A percentile compares a stretch with the other conserved stretches of the same genome.
Evolutionary conservation across 2,329 filamentous ascomycete species (phyloP).

Genomic region (Thielaviopsis populi): DNA sequence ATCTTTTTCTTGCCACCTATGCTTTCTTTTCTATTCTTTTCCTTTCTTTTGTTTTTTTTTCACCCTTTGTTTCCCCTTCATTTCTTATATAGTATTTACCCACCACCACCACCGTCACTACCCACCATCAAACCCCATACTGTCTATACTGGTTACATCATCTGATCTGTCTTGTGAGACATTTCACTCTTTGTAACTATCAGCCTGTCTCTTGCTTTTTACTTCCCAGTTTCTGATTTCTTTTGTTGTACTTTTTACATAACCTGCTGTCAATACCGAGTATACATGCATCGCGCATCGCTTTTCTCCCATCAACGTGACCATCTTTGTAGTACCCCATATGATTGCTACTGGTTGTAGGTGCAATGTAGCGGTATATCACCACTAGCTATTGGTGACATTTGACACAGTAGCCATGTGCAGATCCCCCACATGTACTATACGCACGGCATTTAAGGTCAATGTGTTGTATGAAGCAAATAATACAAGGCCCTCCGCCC

Average conservation of each 20-base stretch:
- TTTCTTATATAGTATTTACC: neutral
- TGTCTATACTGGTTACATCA: neutral
- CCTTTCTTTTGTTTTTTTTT: neutral
- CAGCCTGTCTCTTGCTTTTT: neutral
- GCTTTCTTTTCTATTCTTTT: neutral
- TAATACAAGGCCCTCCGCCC: no score
- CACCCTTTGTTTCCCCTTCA: neutral
- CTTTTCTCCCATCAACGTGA: neutral
- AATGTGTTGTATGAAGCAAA: no score
- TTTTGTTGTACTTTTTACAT: neutral
- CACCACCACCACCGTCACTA: neutral
- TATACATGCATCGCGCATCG: neutral
- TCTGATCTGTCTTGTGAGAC: neutral
- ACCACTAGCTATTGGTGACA: no score
- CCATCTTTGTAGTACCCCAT: no score
- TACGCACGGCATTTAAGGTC: no score
- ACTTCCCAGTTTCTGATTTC: neutral
- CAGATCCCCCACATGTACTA: no score
- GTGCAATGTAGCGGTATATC: no score
- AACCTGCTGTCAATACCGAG: neutral
- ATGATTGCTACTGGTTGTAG: no score
- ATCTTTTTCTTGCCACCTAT: neutral
- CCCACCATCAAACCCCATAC: neutral
- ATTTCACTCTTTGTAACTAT: neutral
- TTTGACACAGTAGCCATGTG: no score